Conservation (phyloP, 225 moss, liverwort and hornwort species). For the Ulota crispa region DNA sequence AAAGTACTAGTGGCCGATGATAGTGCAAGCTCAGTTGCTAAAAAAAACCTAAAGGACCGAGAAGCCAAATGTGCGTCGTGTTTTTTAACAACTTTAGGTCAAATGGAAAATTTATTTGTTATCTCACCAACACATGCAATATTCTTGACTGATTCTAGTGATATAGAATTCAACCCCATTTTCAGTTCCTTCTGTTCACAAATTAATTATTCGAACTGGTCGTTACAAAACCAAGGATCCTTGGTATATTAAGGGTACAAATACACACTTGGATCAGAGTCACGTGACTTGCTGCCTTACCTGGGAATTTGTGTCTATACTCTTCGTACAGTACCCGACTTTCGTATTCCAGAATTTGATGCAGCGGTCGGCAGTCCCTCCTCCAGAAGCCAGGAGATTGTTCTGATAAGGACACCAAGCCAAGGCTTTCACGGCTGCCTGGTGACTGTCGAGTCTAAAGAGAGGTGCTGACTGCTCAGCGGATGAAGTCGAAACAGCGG, state of each 20-base stretch:
- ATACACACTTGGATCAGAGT: not conserved
- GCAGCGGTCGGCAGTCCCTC: conserved; percentile 92
- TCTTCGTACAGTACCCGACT: conserved; percentile 74
- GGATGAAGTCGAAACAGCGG: conserved; percentile 60
- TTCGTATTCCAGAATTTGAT: conserved; percentile 97
- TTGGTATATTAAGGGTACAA: not conserved
- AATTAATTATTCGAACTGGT: not conserved
- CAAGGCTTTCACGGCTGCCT: conserved; percentile 90
- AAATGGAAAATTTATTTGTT: not conserved
- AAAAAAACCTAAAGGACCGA: not conserved
- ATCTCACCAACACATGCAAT: not conserved
- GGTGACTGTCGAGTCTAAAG: conserved; percentile 83
- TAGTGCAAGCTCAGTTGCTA: not conserved
- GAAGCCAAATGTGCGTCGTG: not conserved
- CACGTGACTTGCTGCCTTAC: conserved; percentile 20
- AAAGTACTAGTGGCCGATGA: not conserved
- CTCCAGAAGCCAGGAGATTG: conserved; percentile 84
- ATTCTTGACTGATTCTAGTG: not conserved
- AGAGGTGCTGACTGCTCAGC: conserved; percentile 53
- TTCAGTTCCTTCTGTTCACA: not conserved
- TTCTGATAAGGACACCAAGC: conserved; percentile 93
- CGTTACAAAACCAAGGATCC: not conserved
- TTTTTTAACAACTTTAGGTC: not conserved
- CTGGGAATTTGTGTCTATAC: conserved; percentile 89
- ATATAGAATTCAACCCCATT: not conserved